phyloP scores from a whole-genome alignment of 441 rosid species.

The Isatis lusitanica region DNA sequence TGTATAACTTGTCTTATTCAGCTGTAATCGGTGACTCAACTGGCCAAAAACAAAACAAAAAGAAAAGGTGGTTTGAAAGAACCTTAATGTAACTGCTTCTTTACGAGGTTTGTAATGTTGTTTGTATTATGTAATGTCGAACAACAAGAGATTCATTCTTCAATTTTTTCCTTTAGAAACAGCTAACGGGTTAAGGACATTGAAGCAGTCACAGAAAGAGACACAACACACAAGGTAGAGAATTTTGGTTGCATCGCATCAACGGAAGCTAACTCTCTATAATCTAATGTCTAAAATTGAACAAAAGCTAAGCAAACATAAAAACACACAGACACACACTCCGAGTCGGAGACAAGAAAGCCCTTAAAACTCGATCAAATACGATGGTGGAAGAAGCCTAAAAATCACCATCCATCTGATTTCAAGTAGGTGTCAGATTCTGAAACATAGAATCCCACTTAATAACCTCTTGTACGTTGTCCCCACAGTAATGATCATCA shows the following conservation, averaged over 20 bases:
- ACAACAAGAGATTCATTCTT: too few species aligned
- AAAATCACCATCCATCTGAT: slow-evolving; percentile 43
- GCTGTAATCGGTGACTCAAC: background rate
- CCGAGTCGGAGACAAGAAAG: background rate
- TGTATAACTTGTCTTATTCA: background rate
- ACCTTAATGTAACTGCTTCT: slow-evolving; percentile 11
- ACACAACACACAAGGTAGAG: too few species aligned
- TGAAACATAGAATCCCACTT: slow-evolving; percentile 91
- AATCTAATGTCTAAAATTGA: too few species aligned
- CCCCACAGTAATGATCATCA: slow-evolving; percentile 26
- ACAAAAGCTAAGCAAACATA: too few species aligned
- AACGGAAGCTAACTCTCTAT: too few species aligned
- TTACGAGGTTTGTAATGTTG: slow-evolving; percentile 4
- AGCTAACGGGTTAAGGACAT: too few species aligned
- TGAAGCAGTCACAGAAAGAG: too few species aligned
- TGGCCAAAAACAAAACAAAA: background rate
- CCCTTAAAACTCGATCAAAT: background rate
- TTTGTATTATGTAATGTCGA: background rate
- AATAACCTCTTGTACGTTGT: slow-evolving; percentile 51
- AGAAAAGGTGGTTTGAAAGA: background rate
- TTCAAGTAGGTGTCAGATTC: slow-evolving; percentile 80
- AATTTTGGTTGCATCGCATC: too few species aligned
- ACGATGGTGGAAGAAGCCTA: slow-evolving; percentile 47
- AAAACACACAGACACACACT: background rate
- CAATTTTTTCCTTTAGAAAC: too few species aligned